Evolutionary conservation across 768 basidiomycete species (phyloP), one percentile per base, ranked within the genome.

Genomic region (Suillus spraguei): DNA sequence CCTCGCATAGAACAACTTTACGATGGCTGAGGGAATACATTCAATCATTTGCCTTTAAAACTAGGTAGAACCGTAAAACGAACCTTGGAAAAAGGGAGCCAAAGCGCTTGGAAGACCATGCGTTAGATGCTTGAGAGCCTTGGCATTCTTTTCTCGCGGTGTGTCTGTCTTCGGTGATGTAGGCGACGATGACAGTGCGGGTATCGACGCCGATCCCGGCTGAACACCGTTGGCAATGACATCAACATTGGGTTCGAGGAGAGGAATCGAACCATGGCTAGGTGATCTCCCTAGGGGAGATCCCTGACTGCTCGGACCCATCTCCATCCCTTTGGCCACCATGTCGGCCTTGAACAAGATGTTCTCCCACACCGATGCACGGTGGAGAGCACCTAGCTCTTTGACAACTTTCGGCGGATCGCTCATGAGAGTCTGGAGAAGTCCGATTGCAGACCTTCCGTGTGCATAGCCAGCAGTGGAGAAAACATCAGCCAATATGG

Each of bases 61-160:
- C n/a, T 38, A 22, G 63, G n/a, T 63, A 60, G 14, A 63, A 5
- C 13, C 38, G 24, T 47, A 33, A 35, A 56, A 72, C 80, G 63
- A 75, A 94, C 95, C 87, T 83, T 94, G 93, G 76, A 95, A 93
- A 75, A 97, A 91, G 1, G 94, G 91, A 2, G 87, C 85, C 63
- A 95, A 76, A 3, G 87, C 82, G 41, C 82, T 85, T 0, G 94
- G 92, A 58, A 95, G 80, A 33, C 91, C 89, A 65, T 88, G 87
- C 1, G 91, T 87, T 47, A 96, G 78, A 68, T 95, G 92, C 71
- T 89, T 91, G 42, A 95, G 79, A 4, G 90, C 88, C 71, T 85
- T 84, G 13, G 87, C 87, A 72, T 95, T 95, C 65, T 83, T 81
- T 60, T 90, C 85, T 52, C 78, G 78, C 11, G 84, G 77, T 13